A percentile compares a stretch with the other conserved stretches of the same genome.
Conservation (phyloP, 805 yeast genomes). For the Metschnikowia hibisci region DNA sequence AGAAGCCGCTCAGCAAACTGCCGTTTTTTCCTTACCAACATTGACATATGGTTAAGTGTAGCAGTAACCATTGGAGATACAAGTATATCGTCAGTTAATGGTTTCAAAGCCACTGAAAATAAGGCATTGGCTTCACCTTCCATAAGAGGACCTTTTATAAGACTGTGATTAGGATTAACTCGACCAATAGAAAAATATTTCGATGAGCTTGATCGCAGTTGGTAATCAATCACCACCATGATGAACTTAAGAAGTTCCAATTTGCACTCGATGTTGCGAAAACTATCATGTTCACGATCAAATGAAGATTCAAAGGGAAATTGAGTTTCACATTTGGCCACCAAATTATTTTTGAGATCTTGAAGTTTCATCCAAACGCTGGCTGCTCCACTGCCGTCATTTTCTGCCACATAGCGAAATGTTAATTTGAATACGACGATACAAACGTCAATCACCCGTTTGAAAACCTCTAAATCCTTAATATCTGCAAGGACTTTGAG, state of each 20-base stretch:
- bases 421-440: conserved; percentile 42
- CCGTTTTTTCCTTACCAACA: conserved; percentile 64
- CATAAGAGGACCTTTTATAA: conserved; percentile 50
- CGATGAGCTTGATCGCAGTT: conserved; percentile 39
- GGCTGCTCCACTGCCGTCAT: conserved; percentile 35
- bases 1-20: conserved; percentile 56
- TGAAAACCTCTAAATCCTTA: conserved; percentile 29
- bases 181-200: conserved; percentile 45
- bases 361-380: conserved; percentile 54
- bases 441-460: conserved; percentile 32
- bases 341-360: conserved; percentile 53
- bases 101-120: conserved; percentile 55
- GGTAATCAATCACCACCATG: conserved; percentile 42
- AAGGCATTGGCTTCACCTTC: conserved; percentile 67
- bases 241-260: conserved; percentile 73
- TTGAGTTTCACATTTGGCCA: conserved; percentile 55
- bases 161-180: conserved; percentile 59
- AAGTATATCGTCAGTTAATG: conserved; percentile 52
- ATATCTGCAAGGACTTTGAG: conserved; percentile 26
- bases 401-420: conserved; percentile 44
- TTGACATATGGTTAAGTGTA: conserved; percentile 58
- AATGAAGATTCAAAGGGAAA: conserved; percentile 51
- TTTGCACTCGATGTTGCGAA: conserved; percentile 54
- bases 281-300: conserved; percentile 45
- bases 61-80: conserved; percentile 61